A percentile compares a stretch with the other conserved stretches of the same genome.
These are phyloP conservation scores for Aureobasidium sp. DNA, from an alignment of 2,329 filamentous ascomycete genomes.

Conservation along the genomic window DNA sequence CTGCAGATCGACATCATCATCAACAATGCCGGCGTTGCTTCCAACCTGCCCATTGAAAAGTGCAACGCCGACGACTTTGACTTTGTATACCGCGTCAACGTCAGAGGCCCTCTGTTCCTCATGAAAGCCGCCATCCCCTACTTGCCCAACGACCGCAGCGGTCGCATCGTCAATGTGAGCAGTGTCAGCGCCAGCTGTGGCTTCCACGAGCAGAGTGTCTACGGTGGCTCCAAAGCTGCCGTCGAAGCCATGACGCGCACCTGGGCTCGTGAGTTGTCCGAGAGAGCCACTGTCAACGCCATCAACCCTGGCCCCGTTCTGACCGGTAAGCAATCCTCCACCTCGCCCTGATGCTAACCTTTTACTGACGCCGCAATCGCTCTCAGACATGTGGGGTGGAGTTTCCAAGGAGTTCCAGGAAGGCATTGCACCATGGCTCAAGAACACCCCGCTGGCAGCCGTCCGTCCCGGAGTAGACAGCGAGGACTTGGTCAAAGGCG, in stretches of 20 bases:
- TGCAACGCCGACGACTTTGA: slow-evolving; percentile 61
- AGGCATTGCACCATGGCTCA: slow-evolving; percentile 53
- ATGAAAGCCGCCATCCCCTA: slow-evolving; percentile 65
- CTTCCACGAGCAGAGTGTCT: slow-evolving; percentile 53
- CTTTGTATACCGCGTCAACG: slow-evolving; percentile 70
- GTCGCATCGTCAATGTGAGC: slow-evolving; percentile 56
- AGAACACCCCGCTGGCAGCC: slow-evolving; percentile 57
- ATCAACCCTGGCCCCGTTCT: slow-evolving; percentile 61
- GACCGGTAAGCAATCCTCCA: slow-evolving; percentile 51
- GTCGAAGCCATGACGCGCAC: slow-evolving; percentile 63
- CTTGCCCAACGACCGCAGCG: slow-evolving; percentile 60
- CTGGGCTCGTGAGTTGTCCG: slow-evolving; percentile 57
- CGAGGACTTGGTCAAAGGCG: slow-evolving; percentile 44
- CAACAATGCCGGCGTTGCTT: slow-evolving; percentile 71
- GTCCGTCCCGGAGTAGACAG: slow-evolving; percentile 56
- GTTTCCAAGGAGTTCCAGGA: slow-evolving; percentile 53
- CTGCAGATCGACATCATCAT: slow-evolving; percentile 75
- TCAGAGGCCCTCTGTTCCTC: slow-evolving; percentile 71
- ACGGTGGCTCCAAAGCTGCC: slow-evolving; percentile 60
- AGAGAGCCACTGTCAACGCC: slow-evolving; percentile 57
- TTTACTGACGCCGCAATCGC: too few species aligned
- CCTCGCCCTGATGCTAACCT: background rate
- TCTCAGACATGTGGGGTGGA: slow-evolving; percentile 51
- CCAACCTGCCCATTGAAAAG: slow-evolving; percentile 59
- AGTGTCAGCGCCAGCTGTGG: slow-evolving; percentile 53